Base-by-base conservation (phyloP, 192 early-diverging fungal species). In the Funneliformis mosseae region DNA sequence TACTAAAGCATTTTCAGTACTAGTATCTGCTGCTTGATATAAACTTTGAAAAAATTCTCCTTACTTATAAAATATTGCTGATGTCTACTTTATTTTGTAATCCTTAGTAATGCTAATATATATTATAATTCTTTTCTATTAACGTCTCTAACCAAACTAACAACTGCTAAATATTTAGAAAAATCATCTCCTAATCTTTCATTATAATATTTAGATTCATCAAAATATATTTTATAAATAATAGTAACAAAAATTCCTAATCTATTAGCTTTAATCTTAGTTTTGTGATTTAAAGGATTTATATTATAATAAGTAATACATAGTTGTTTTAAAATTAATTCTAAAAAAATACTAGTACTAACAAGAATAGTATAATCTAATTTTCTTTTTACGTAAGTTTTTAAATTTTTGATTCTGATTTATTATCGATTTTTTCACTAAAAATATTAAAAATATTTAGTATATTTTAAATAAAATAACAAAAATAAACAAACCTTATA, bases 21-120 rank as follows among this genome's bases (percentile, higher is more conserved):
- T 69, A 33, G 9, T 69, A 69, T 69, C 8, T 69, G 67, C 67
- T 28, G 28, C 39, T 69, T 69, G 67, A 69, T 69, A 69, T 33
- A 69, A 69, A 16, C 8, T 69, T 9, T 69, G 11, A 62, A 62
- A 69, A 69, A 33, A 69, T 69, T 69, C 38, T 2, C 5, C 4
- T 69, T 69, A 28, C 2, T 39, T 69, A 69, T 69, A 69, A 33
- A 69, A 33, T 33, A 69, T 33, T 69, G 33, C 39, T 69, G 39
- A 69, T 69, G 2, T 14, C 16, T 4, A 69, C 5, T 69, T 69
- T 69, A 28, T 33, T 69, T 41, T 33, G 39, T 69, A 69, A 69
- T 69, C 23, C 39, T n/a, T 69, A 69, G 9, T 5, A 69, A 33
- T 28, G 39, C 27, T 41, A 69, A 69, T 69, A 69, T 69, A 39